Evolutionary conservation across 202 grass and related monocot species (phyloP).

Genomic region (Panicum virgatum): DNA sequence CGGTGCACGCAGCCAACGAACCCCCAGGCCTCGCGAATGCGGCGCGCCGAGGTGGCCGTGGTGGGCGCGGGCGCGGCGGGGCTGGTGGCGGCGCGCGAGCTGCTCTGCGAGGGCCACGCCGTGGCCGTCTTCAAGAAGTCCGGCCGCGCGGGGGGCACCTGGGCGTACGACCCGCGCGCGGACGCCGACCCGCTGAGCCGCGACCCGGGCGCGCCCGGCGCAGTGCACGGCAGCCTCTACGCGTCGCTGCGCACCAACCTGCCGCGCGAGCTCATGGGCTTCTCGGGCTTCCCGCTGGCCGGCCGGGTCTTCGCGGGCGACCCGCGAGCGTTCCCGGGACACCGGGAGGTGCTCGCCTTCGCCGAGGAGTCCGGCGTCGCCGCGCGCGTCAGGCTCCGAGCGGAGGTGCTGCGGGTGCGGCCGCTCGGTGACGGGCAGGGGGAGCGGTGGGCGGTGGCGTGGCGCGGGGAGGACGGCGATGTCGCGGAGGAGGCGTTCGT

Average conservation of each 20-base stretch:
- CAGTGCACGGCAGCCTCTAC: conserved; percentile 56
- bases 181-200: conserved; percentile 36
- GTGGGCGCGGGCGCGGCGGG: conserved; percentile 56
- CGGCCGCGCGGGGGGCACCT: conserved; percentile 41
- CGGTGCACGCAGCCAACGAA: neutral
- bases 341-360: conserved; percentile 55
- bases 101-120: conserved; percentile 50
- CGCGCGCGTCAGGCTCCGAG: conserved; percentile 14
- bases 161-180: conserved; percentile 47
- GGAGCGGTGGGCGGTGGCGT: conserved; percentile 47
- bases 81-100: conserved; percentile 47
- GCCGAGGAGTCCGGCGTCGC: conserved; percentile 41
- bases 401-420: conserved; percentile 40
- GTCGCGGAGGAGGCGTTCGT: conserved; percentile 39
- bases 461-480: conserved; percentile 25
- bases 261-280: conserved; percentile 60
- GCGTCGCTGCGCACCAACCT: conserved; percentile 67
- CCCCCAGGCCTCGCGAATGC: neutral
- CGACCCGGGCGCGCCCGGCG: neutral
- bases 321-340: conserved; percentile 47
- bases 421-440: neutral
- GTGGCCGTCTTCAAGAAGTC: conserved; percentile 59
- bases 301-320: conserved; percentile 38
- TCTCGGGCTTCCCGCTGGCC: conserved; percentile 37
- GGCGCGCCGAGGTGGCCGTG: conserved; percentile 45